Conservation (phyloP, 495 filamentous ascomycete species). For the Elaphomyces granulatus region DNA sequence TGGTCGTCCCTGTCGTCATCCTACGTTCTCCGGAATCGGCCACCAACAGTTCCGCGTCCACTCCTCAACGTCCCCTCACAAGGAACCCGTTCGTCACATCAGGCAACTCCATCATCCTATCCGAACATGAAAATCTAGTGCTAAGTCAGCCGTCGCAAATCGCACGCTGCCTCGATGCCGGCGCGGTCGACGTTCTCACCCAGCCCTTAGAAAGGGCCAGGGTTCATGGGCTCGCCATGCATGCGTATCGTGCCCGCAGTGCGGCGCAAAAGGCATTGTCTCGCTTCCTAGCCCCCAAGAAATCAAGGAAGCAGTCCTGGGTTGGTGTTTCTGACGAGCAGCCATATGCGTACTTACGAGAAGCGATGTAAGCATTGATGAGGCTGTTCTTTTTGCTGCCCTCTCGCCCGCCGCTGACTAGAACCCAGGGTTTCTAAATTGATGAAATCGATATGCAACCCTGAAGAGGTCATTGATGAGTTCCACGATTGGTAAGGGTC, state of each 20-base stretch:
- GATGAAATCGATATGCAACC: conserved; percentile 82
- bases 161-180: conserved; percentile 63
- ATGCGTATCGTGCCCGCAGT: conserved; percentile 68
- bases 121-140: not conserved
- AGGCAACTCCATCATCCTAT: not conserved
- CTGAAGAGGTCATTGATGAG: conserved; percentile 41
- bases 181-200: conserved; percentile 70
- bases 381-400: not conserved
- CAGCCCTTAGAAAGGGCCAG: conserved; percentile 58
- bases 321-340: conserved; percentile 77
- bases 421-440: conserved; percentile 67
- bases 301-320: conserved; percentile 75
- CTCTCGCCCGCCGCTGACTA: not conserved
- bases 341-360: conserved; percentile 77
- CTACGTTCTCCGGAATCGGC: conserved; percentile 27
- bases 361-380: conserved; percentile 44
- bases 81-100: not conserved
- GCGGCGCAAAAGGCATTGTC: conserved; percentile 54
- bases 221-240: conserved; percentile 58
- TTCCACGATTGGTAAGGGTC: conserved; percentile 31
- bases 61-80: not conserved
- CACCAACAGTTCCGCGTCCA: not conserved
- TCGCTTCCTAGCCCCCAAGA: conserved; percentile 46
- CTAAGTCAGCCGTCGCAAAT: conserved; percentile 24
- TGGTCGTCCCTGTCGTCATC: conserved; percentile 61